Conservation (phyloP, 495 filamentous ascomycete genomes). For the Cercophora scortea region DNA sequence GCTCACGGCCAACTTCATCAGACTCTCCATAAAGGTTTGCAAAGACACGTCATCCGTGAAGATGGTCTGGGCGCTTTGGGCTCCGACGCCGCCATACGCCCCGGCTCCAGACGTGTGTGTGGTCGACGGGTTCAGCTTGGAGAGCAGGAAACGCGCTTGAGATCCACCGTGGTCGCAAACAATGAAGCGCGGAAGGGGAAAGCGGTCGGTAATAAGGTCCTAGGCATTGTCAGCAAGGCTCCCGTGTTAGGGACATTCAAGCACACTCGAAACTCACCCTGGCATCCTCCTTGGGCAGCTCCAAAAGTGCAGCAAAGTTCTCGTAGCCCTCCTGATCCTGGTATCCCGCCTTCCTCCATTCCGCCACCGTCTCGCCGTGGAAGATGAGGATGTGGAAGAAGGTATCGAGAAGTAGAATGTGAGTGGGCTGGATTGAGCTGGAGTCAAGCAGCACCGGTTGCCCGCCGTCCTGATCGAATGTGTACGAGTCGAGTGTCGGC, state of each 20-base stretch:
- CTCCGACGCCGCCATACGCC: slow-evolving; percentile 75
- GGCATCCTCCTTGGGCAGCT: slow-evolving; percentile 96
- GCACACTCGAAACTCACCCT: slow-evolving; percentile 51
- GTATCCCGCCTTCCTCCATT: slow-evolving; percentile 97
- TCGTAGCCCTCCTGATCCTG: slow-evolving; percentile 98
- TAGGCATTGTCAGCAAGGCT: slow-evolving; percentile 26
- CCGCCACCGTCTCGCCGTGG: slow-evolving; percentile 94
- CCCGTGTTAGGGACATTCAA: neutral
- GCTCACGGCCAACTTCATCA: slow-evolving; percentile 82
- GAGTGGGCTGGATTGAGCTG: slow-evolving; percentile 87
- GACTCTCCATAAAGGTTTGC: slow-evolving; percentile 98
- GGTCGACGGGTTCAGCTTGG: slow-evolving; percentile 96
- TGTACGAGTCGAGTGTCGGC: slow-evolving; percentile 95
- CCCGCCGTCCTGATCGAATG: slow-evolving; percentile 85
- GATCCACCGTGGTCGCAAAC: slow-evolving; percentile 98
- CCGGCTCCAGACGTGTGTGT: slow-evolving; percentile 82
- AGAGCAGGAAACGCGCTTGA: slow-evolving; percentile 93
- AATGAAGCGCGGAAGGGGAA: slow-evolving; percentile 96
- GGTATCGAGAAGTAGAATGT: slow-evolving; percentile 91
- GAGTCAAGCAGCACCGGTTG: slow-evolving; percentile 92
- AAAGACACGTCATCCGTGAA: slow-evolving; percentile 98
- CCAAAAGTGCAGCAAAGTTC: slow-evolving; percentile 82
- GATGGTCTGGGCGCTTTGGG: slow-evolving; percentile 92
- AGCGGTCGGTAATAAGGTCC: slow-evolving; percentile 96
- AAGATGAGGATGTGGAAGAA: slow-evolving; percentile 99